Evolutionary conservation across 2,329 filamentous ascomycete species (phyloP).

Genomic region (Thielaviopsis ethacetica): DNA sequence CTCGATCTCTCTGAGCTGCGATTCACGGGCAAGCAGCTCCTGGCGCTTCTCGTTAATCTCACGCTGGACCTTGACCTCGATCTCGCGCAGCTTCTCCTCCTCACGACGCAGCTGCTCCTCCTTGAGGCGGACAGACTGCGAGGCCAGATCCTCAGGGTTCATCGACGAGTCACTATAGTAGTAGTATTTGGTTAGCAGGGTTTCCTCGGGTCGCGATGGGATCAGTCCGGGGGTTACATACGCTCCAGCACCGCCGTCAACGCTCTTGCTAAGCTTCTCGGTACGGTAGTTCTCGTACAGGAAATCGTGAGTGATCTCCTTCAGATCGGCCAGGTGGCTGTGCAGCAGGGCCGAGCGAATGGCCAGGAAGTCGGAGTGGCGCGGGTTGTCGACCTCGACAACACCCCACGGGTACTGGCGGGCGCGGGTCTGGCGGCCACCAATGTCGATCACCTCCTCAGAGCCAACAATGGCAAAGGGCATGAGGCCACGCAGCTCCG

Average conservation of each 20-base stretch:
- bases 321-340: conserved; percentile 93
- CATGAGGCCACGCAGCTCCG: conserved; percentile 92
- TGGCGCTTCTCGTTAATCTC: conserved; percentile 99
- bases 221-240: conserved; percentile 36
- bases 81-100: conserved; percentile 99
- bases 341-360: conserved; percentile 93
- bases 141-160: conserved; percentile 94
- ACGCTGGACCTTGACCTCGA: conserved; percentile 97
- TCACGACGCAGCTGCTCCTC: conserved; percentile 97
- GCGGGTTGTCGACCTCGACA: conserved; percentile 96
- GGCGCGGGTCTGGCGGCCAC: conserved; percentile 79
- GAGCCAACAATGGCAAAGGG: conserved; percentile 97
- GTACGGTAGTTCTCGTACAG: conserved; percentile 99
- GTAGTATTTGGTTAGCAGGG: conserved; percentile 6
- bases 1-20: conserved; percentile 96
- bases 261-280: conserved; percentile 99
- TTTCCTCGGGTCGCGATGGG: conserved; percentile 18
- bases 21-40: conserved; percentile 91
- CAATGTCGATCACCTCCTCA: conserved; percentile 87
- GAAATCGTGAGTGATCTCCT: conserved; percentile 99
- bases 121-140: conserved; percentile 96
- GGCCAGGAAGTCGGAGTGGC: conserved; percentile 95
- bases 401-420: conserved; percentile 98
- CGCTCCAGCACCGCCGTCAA: conserved; percentile 76
- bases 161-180: conserved; percentile 72